A percentile compares a stretch with the other conserved stretches of the same genome.
Conservation (phyloP, 2,329 filamentous ascomycete species). For the Ascocoryne sarcoides region DNA sequence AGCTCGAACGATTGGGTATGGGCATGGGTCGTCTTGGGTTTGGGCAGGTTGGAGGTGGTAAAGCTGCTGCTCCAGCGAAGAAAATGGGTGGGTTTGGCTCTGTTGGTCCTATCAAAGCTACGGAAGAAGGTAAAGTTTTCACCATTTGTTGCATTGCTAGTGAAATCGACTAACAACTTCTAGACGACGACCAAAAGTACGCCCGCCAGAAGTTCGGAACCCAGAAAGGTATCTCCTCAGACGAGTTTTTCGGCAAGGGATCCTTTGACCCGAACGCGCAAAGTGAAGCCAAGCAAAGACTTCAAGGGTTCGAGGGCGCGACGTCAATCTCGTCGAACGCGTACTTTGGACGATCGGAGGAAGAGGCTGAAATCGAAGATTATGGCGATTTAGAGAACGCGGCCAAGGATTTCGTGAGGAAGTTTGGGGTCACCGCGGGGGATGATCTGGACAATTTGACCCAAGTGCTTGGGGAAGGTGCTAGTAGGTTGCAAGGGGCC, state of each 20-base stretch:
- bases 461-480: slow-evolving; percentile 75
- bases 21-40: slow-evolving; percentile 27
- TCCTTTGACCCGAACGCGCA: slow-evolving; percentile 72
- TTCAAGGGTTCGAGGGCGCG: slow-evolving; percentile 90
- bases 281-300: slow-evolving; percentile 74
- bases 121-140: slow-evolving; percentile 53
- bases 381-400: slow-evolving; percentile 90
- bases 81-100: slow-evolving; percentile 79
- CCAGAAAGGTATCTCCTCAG: slow-evolving; percentile 94
- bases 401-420: slow-evolving; percentile 91
- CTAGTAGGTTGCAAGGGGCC: slow-evolving; percentile 70
- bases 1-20: slow-evolving; percentile 82
- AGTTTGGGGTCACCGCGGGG: slow-evolving; percentile 89
- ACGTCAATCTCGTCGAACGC: slow-evolving; percentile 90
- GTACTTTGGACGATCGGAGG: slow-evolving; percentile 92
- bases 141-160: not conserved
- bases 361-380: slow-evolving; percentile 62
- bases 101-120: slow-evolving; percentile 64
- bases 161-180: slow-evolving; percentile 20
- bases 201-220: slow-evolving; percentile 80
- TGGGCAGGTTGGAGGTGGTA: slow-evolving; percentile 26
- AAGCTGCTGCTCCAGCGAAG: slow-evolving; percentile 31
- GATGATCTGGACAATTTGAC: slow-evolving; percentile 92
- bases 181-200: slow-evolving; percentile 71
- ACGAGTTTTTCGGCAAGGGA: slow-evolving; percentile 95